Percentiles rank a stretch among this genome's conserved stretches.
These are phyloP conservation scores for Candida tammaniensis DNA, from an alignment of 805 yeast species.

Conservation along the genomic window DNA sequence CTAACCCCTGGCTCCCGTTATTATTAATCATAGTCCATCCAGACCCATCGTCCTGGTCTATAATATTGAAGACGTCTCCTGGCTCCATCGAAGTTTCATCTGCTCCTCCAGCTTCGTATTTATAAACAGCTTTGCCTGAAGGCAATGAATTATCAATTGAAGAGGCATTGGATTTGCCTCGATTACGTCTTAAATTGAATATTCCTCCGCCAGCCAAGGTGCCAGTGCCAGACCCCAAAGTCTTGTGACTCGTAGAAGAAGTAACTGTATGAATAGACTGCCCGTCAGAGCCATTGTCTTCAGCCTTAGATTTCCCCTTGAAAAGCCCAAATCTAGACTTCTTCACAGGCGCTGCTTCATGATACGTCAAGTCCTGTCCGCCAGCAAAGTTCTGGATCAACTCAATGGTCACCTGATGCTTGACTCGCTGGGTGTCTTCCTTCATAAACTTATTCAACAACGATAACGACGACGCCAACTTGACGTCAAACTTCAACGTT, in stretches of 20 bases:
- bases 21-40: constrained; percentile 79
- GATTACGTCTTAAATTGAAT: constrained; percentile 36
- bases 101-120: constrained; percentile 63
- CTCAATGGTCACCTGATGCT: constrained; percentile 84
- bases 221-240: constrained; percentile 20
- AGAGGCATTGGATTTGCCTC: constrained; percentile 24
- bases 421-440: constrained; percentile 72
- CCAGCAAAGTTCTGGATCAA: constrained; percentile 84
- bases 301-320: constrained; percentile 17
- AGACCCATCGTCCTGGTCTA: constrained; percentile 77
- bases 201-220: too few relatives aligned
- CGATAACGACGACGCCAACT: constrained; percentile 50
- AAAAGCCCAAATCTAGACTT: constrained; percentile 62
- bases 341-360: constrained; percentile 48
- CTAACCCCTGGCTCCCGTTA: constrained; percentile 65
- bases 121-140: constrained; percentile 56
- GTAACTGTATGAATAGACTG: constrained; percentile 35
- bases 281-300: constrained; percentile 19
- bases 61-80: constrained; percentile 59
- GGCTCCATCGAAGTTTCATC: constrained; percentile 67
- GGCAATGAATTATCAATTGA: constrained; percentile 9
- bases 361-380: constrained; percentile 64
- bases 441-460: constrained; percentile 61
- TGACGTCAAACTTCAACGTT: constrained; percentile 52
- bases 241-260: constrained; percentile 26